Evolutionary conservation across 2,329 filamentous ascomycete genomes (phyloP), one percentile per base, ranked within the genome.

Genomic region (Sporothrix schenckii): DNA sequence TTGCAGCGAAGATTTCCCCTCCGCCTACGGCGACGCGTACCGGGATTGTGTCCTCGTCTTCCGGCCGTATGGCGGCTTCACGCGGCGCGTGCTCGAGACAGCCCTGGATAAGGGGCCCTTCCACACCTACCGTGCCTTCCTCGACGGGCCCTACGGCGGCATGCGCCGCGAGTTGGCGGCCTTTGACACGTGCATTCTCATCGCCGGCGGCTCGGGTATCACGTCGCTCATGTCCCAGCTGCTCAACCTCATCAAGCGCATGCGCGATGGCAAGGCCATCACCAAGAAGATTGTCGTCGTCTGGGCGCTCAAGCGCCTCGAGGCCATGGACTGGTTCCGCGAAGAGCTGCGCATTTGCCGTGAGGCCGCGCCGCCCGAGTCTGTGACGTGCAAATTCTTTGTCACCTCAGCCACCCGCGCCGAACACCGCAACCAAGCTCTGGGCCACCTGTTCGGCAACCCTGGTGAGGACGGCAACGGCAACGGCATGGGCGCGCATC

Each of bases 271-370:
- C 66, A 97, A 97, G 80, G 94, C 94, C 47, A 92, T 97, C 58
- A 97, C 94, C 1, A 92, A 91, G 78, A 92, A 91, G 74, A 91
- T 98, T 5, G 91, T 95, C 19, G 92, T 98, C 0, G 88, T 98
- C n/a, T 98, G 94, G 94, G 89, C 94, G 5, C 83, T 97, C 74
- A 97, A 95, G 80, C 88, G 92, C 70, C 89, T 95, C 16, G 94
- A 97, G 79, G 92, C 93, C 0, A 93, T 98, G 89, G 93, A 97
- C 78, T 98, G 94, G 94, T 98, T 97, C 84, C 92, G 92, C 74
- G 94, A 97, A 80, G 94, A 97, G 79, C 84, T 97, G 71, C 88
- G 93, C 63, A 97, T 97, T 76, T 97, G 94, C 80, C 88, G 93
- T 75, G 92, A 97, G 79, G 91, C 89, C 66, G 94, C 94, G 11